phyloP scores from a whole-genome alignment of 2,329 filamentous ascomycete genomes.

The Neofusicoccum umdonicola region DNA sequence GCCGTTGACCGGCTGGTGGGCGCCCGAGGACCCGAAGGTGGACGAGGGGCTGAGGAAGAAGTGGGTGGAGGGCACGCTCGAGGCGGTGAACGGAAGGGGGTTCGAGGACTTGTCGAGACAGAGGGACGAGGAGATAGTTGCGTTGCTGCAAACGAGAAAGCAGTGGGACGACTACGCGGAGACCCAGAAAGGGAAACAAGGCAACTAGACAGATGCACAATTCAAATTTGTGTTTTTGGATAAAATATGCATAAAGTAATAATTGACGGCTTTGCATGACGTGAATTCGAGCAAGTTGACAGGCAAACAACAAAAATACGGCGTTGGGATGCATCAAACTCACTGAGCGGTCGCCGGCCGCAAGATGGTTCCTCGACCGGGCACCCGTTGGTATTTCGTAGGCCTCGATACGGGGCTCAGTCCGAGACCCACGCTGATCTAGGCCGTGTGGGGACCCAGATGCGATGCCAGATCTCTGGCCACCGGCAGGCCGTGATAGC shows the following conservation, averaged over 20 bases:
- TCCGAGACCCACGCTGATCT: background rate
- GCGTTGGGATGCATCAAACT: no score
- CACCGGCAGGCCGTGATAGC: background rate
- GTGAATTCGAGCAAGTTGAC: no score
- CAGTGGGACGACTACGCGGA: constrained; percentile 21
- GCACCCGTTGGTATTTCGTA: background rate
- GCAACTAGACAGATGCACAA: background rate
- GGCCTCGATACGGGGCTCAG: background rate
- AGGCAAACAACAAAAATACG: no score
- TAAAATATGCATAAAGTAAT: background rate
- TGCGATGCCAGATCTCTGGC: background rate
- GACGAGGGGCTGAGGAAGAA: constrained; percentile 23
- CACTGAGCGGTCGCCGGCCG: no score
- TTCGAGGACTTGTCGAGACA: constrained; percentile 20
- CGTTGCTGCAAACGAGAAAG: constrained; percentile 20
- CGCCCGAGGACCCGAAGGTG: constrained; percentile 19
- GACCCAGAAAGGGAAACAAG: background rate
- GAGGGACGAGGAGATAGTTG: constrained; percentile 22
- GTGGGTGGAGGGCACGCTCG: constrained; percentile 22
- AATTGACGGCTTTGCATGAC: no score
- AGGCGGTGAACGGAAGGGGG: constrained; percentile 18
- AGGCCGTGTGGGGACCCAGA: background rate
- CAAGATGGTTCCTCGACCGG: background rate
- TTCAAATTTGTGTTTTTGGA: background rate
- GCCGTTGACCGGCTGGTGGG: constrained; percentile 24